A percentile compares a stretch with the other conserved stretches of the same genome.
phyloP scores from a whole-genome alignment of 208 protist species.

The Trypanosoma melophagium region DNA sequence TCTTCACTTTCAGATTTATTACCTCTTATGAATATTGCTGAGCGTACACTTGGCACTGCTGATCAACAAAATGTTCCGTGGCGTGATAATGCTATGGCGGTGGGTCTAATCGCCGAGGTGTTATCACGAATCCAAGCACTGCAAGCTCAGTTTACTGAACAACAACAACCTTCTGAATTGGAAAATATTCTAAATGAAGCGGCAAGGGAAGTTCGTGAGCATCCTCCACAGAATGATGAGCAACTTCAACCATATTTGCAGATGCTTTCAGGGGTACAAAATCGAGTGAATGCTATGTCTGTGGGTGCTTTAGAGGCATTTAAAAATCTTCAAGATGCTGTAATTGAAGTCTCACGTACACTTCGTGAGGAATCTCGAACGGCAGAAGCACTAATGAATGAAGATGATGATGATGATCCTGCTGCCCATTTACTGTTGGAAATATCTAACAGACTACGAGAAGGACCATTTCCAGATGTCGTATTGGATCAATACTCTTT shows the following conservation, averaged over 20 bases:
- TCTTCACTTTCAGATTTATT: constrained; percentile 28
- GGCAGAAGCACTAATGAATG: constrained; percentile 1
- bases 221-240: constrained; percentile 30
- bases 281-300: constrained; percentile 32
- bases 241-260: constrained; percentile 42
- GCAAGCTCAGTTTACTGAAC: constrained; percentile 14
- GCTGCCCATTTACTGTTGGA: constrained; percentile 42
- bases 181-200: constrained; percentile 7
- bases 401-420: constrained; percentile 14
- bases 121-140: constrained; percentile 30
- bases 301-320: constrained; percentile 35
- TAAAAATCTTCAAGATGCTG: constrained; percentile 47
- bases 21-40: constrained; percentile 33
- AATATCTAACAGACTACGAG: constrained; percentile 56
- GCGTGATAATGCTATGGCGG: constrained; percentile 25
- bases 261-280: constrained; percentile 38
- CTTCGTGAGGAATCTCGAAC: constrained; percentile 21
- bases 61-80: constrained; percentile 35
- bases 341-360: constrained; percentile 25
- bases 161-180: not conserved
- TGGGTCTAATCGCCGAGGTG: constrained; percentile 23
- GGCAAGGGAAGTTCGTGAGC: constrained; percentile 9
- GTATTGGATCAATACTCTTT: constrained; percentile 45
- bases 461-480: constrained; percentile 40
- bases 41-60: constrained; percentile 32